Evolutionary conservation across 257 asterid genomes (phyloP).

Genomic region (Primulina tabacum): DNA sequence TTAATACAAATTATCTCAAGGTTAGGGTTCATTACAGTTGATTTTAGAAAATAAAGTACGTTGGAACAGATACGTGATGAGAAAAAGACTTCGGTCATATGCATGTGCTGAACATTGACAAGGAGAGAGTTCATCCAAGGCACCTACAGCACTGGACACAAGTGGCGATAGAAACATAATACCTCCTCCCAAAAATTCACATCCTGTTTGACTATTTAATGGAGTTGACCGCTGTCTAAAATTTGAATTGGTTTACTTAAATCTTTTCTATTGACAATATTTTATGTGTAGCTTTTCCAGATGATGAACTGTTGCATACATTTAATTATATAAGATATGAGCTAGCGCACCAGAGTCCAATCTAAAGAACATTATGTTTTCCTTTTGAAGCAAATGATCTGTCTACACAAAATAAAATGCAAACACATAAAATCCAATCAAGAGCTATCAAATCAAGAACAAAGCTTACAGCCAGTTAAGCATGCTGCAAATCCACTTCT

Average conservation of each 20-base stretch:
- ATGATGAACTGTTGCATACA: constrained; percentile 1
- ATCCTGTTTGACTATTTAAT: background rate
- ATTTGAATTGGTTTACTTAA: background rate
- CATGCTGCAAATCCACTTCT: constrained; percentile 84
- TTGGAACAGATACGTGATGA: constrained; percentile 1
- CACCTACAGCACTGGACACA: constrained; percentile 2
- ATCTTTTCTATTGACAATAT: constrained; percentile 1
- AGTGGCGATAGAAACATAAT: background rate
- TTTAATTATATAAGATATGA: constrained; percentile 9
- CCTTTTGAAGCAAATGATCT: constrained; percentile 17
- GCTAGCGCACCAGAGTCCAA: constrained; percentile 4
- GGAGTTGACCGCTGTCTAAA: background rate
- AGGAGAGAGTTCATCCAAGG: background rate
- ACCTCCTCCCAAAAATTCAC: constrained; percentile 7
- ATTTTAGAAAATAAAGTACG: background rate
- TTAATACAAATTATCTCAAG: constrained; percentile 23
- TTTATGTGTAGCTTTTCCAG: background rate
- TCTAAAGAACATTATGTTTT: background rate
- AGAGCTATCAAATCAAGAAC: constrained; percentile 17
- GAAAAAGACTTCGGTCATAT: background rate
- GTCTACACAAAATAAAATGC: constrained; percentile 13
- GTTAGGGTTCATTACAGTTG: constrained; percentile 20
- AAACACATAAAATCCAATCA: background rate
- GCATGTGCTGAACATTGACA: background rate
- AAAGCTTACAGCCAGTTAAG: constrained; percentile 88